Conservation (phyloP, 2,329 filamentous ascomycete species). For the Exophiala mesophila region DNA sequence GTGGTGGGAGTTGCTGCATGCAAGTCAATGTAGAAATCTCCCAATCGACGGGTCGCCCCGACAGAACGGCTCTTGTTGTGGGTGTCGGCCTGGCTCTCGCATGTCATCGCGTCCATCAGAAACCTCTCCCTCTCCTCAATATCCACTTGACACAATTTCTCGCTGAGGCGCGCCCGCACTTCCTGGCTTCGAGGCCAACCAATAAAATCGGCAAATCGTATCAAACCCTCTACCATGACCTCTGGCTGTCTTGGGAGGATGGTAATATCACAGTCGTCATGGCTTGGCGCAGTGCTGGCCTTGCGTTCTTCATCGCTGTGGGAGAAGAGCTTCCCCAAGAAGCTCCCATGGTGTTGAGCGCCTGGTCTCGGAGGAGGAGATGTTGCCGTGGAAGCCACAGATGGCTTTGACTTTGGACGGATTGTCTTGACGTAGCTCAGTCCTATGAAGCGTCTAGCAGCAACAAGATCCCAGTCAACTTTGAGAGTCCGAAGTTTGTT, state of each 20-base stretch:
- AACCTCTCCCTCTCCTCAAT: slow-evolving; percentile 19
- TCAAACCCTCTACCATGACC: slow-evolving; percentile 27
- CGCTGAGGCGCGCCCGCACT: slow-evolving; percentile 16
- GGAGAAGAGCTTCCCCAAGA: slow-evolving; percentile 13
- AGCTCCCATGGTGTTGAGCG: slow-evolving; percentile 6
- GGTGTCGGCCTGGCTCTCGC: background rate
- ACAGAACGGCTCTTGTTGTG: background rate
- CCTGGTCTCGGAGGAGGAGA: background rate
- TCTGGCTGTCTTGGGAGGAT: slow-evolving; percentile 19
- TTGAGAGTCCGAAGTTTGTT: slow-evolving; percentile 47
- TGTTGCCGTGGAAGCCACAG: background rate
- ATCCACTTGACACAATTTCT: slow-evolving; percentile 22
- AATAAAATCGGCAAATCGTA: slow-evolving; percentile 27
- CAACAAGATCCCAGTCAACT: slow-evolving; percentile 53
- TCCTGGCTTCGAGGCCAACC: slow-evolving; percentile 27
- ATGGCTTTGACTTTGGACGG: slow-evolving; percentile 2
- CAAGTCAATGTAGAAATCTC: slow-evolving; percentile 16
- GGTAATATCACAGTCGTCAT: slow-evolving; percentile 19
- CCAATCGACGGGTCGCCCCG: slow-evolving; percentile 7
- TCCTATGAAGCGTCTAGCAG: slow-evolving; percentile 49
- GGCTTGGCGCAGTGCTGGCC: background rate
- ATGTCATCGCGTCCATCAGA: slow-evolving; percentile 17
- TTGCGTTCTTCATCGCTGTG: background rate
- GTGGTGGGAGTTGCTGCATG: slow-evolving; percentile 26
- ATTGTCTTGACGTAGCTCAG: slow-evolving; percentile 20